Evolutionary conservation across 2,329 filamentous ascomycete species (phyloP).

Genomic region (Chaetomiaceae sp.): DNA sequence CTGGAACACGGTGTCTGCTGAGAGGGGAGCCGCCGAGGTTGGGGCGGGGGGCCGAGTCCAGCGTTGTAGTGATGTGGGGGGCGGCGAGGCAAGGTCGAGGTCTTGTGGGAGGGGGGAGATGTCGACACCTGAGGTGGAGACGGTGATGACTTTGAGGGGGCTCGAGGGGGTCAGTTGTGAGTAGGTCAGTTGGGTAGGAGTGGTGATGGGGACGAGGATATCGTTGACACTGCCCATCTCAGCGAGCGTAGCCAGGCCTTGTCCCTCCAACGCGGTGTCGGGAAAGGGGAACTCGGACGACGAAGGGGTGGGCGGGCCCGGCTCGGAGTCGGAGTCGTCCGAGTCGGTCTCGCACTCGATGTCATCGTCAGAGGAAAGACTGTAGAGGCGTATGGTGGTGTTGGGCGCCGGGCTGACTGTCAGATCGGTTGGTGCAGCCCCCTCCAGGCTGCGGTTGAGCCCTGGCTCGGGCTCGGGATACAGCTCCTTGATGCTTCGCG

Average conservation of each 20-base stretch:
- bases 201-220: not conserved
- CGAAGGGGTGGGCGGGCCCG: not conserved
- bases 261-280: not conserved
- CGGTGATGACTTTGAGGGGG: not conserved
- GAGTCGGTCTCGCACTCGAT: not conserved
- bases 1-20: slow-evolving; percentile 9
- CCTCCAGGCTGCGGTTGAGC: too few relatives aligned
- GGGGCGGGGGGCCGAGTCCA: too few relatives aligned
- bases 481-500: not conserved
- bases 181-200: too few relatives aligned
- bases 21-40: not conserved
- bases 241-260: not conserved
- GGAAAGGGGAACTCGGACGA: slow-evolving; percentile 4
- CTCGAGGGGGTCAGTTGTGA: not conserved
- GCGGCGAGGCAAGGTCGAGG: not conserved
- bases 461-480: slow-evolving; percentile 4
- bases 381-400: too few relatives aligned
- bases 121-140: not conserved
- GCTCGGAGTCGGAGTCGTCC: slow-evolving; percentile 3
- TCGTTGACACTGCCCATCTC: not conserved
- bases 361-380: not conserved
- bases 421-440: too few relatives aligned
- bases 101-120: not conserved
- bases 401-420: too few relatives aligned
- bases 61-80: not conserved